Evolutionary conservation across 2,329 filamentous ascomycete species (phyloP).

Genomic region (Gyromitra esculenta): DNA sequence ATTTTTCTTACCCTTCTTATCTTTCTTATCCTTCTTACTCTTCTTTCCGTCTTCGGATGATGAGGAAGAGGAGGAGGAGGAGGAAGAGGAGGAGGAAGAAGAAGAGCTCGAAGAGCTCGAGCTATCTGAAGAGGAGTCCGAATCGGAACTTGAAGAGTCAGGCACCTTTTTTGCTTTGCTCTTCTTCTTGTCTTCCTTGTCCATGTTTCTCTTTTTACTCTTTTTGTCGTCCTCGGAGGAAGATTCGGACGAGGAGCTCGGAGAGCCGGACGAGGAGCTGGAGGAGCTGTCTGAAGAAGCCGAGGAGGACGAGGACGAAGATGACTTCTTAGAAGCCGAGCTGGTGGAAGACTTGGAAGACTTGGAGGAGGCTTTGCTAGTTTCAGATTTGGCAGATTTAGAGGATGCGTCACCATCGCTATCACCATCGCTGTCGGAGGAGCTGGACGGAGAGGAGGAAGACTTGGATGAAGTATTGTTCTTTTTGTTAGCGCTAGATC

Average conservation of each 20-base stretch:
- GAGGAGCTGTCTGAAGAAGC: slow-evolving; percentile 19
- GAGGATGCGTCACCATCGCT: slow-evolving; percentile 10
- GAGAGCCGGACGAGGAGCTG: slow-evolving; percentile 9
- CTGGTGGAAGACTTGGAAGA: slow-evolving; percentile 32
- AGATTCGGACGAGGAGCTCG: slow-evolving; percentile 19
- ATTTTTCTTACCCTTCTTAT: slow-evolving; percentile 20
- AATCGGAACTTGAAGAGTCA: slow-evolving; percentile 20
- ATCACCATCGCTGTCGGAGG: slow-evolving; percentile 52
- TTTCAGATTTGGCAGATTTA: background rate
- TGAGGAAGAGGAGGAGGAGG: slow-evolving; percentile 16
- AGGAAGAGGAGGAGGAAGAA: slow-evolving; percentile 27
- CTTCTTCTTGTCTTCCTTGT: slow-evolving; percentile 9
- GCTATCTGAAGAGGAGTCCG: slow-evolving; percentile 19
- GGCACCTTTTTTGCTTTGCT: slow-evolving; percentile 29
- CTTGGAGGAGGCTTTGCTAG: slow-evolving; percentile 44
- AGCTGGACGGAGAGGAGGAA: slow-evolving; percentile 59
- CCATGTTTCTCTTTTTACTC: slow-evolving; percentile 14
- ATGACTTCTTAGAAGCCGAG: slow-evolving; percentile 33
- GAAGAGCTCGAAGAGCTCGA: slow-evolving; percentile 19
- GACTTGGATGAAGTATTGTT: slow-evolving; percentile 40
- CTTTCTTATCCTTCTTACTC: slow-evolving; percentile 56
- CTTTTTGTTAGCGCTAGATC: slow-evolving; percentile 6
- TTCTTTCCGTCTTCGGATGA: slow-evolving; percentile 54
- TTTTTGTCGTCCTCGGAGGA: slow-evolving; percentile 17
- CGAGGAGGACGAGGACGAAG: slow-evolving; percentile 4